phyloP scores from a whole-genome alignment of 2,329 filamentous ascomycete species.

The Nannizzia gypsea region DNA sequence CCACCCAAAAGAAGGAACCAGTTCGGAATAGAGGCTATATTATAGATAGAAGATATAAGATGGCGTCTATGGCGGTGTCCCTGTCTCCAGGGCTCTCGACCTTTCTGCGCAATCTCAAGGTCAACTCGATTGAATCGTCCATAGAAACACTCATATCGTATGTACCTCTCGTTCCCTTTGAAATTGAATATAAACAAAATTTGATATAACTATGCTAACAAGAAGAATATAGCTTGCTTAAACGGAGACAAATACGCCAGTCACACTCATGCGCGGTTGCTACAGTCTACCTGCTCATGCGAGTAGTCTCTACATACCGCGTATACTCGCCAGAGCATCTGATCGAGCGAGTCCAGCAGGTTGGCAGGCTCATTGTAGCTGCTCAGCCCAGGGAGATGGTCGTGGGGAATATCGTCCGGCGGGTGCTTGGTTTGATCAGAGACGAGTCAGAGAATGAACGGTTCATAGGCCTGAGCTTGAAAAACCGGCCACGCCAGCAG shows the following conservation, averaged over 20 bases:
- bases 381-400: conserved; percentile 85
- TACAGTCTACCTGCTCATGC: conserved; percentile 76
- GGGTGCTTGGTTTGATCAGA: conserved; percentile 79
- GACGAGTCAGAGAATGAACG: conserved; percentile 78
- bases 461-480: conserved; percentile 47
- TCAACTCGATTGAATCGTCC: conserved; percentile 10
- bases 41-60: neutral
- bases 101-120: conserved; percentile 10
- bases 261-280: conserved; percentile 82
- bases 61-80: neutral
- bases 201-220: neutral
- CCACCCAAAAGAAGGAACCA: too few relatives aligned
- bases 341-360: conserved; percentile 64
- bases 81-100: conserved; percentile 10
- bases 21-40: too few relatives aligned
- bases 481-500: conserved; percentile 7
- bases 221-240: conserved; percentile 56
- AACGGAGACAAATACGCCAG: conserved; percentile 77
- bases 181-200: too few relatives aligned
- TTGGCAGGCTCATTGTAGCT: conserved; percentile 64
- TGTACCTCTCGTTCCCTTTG: neutral
- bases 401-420: conserved; percentile 85
- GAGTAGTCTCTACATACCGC: conserved; percentile 71
- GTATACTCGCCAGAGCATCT: conserved; percentile 67
- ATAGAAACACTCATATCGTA: conserved; percentile 13